Percentiles rank a stretch among this genome's conserved stretches.
phyloP scores from a whole-genome alignment of 768 basidiomycete genomes.

The Sarcodon aspratus region DNA sequence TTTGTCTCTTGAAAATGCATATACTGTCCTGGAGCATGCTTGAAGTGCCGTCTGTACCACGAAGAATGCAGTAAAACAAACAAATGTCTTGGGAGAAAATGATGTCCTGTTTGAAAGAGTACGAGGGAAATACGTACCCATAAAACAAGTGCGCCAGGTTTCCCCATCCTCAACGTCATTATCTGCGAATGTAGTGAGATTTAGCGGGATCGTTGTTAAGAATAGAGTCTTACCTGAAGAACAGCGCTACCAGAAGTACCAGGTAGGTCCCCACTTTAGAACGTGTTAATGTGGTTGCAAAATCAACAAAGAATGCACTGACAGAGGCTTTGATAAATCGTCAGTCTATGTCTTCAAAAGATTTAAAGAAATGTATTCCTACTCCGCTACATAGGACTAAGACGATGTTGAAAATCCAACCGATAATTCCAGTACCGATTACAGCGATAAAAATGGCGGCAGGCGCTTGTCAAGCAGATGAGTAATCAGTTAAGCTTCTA shows the following conservation, averaged over 20 bases:
- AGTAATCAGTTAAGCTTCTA: not conserved
- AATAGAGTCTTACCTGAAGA: conserved; percentile 33
- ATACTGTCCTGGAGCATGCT: conserved; percentile 71
- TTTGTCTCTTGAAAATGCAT: conserved; percentile 76
- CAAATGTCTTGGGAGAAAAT: conserved; percentile 35
- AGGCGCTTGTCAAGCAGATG: conserved; percentile 23
- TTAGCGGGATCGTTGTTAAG: not conserved
- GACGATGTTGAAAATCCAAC: conserved; percentile 84
- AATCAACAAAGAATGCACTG: not conserved
- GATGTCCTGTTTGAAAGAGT: not conserved
- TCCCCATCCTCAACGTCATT: conserved; percentile 67
- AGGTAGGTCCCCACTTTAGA: conserved; percentile 45
- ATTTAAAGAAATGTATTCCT: not conserved
- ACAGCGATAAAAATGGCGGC: conserved; percentile 60
- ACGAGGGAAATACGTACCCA: conserved; percentile 41
- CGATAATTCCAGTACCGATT: conserved; percentile 64
- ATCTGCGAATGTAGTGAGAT: conserved; percentile 30
- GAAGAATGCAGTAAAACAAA: conserved; percentile 82
- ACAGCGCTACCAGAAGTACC: conserved; percentile 65
- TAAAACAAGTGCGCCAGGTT: conserved; percentile 60
- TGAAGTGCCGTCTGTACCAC: conserved; percentile 75
- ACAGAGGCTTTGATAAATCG: conserved; percentile 4
- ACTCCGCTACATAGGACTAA: conserved; percentile 70
- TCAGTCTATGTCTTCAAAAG: not conserved
- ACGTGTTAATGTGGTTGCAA: conserved; percentile 2